A percentile compares a stretch with the other conserved stretches of the same genome.
Conservation (phyloP, 371 early-diverging fungal genomes). For the Rhizopus sp. region DNA sequence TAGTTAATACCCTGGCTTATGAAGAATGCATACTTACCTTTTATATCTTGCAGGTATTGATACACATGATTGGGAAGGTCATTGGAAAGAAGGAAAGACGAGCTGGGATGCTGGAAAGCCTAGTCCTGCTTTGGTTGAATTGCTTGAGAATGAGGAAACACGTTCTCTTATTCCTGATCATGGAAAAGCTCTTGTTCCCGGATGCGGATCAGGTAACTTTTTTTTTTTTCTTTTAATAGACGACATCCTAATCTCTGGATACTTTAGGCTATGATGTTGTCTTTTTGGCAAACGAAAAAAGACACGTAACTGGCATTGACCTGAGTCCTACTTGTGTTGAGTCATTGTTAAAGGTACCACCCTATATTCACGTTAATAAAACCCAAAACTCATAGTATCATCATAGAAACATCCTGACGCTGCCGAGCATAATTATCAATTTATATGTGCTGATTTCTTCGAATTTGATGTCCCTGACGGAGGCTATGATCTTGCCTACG, state of each 20-base stretch:
- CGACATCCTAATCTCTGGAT: too few species aligned
- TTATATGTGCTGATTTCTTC: conserved; percentile 75
- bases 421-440: conserved; percentile 42
- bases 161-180: conserved; percentile 52
- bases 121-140: conserved; percentile 66
- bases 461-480: conserved; percentile 54
- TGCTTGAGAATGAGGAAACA: conserved; percentile 59
- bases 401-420: conserved; percentile 30
- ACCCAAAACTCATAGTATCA: background rate
- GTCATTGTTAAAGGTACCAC: conserved; percentile 47
- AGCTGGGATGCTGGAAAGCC: conserved; percentile 67
- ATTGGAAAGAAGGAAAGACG: conserved; percentile 56
- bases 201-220: conserved; percentile 71
- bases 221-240: conserved; percentile 3
- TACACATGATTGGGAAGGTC: conserved; percentile 51
- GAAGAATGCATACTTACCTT: background rate
- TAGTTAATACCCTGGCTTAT: background rate
- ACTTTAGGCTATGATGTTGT: conserved; percentile 72
- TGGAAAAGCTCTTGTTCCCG: conserved; percentile 79
- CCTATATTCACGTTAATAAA: background rate
- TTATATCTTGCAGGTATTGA: background rate
- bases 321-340: conserved; percentile 69
- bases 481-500: conserved; percentile 78
- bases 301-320: conserved; percentile 72
- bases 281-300: conserved; percentile 59